These are phyloP conservation scores for Aspergillus incahuasiensis DNA, from an alignment of 495 filamentous ascomycete species.

Conservation along the genomic window DNA sequence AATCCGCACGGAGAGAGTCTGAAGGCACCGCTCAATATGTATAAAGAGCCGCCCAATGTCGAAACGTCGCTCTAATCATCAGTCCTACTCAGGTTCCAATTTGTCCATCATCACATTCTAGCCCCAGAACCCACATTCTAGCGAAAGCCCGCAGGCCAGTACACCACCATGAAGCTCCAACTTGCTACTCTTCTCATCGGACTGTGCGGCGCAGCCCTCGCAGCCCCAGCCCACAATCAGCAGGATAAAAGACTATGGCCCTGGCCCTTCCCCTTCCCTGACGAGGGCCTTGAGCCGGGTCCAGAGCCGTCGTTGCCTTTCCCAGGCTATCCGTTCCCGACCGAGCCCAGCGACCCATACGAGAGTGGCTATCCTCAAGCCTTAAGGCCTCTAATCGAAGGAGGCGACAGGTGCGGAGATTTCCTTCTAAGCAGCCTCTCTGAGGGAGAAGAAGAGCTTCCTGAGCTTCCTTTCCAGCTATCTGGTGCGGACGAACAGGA, in stretches of 20 bases:
- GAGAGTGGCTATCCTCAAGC: neutral
- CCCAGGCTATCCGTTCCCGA: slow-evolving; percentile 1
- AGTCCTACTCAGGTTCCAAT: neutral
- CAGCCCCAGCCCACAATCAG: neutral
- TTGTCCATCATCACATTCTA: neutral
- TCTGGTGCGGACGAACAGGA: neutral
- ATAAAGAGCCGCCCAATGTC: neutral
- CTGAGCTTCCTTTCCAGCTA: neutral
- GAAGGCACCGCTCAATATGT: neutral
- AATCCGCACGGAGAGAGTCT: neutral
- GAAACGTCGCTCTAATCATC: neutral
- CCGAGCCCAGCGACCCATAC: neutral
- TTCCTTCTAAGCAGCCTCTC: neutral
- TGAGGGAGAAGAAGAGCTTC: neutral
- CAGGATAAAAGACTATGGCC: neutral
- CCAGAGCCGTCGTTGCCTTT: neutral
- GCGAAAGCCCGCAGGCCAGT: neutral
- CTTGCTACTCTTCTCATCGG: neutral
- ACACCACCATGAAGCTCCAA: slow-evolving; percentile 6
- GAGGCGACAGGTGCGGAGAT: neutral
- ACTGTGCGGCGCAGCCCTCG: slow-evolving; percentile 2
- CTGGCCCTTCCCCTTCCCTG: neutral
- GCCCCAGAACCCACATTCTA: neutral
- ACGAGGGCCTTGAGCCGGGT: neutral
- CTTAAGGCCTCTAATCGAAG: neutral